These are phyloP conservation scores for Blastomyces emzantsi DNA, from an alignment of 2,329 filamentous ascomycete species.

Conservation along the genomic window DNA sequence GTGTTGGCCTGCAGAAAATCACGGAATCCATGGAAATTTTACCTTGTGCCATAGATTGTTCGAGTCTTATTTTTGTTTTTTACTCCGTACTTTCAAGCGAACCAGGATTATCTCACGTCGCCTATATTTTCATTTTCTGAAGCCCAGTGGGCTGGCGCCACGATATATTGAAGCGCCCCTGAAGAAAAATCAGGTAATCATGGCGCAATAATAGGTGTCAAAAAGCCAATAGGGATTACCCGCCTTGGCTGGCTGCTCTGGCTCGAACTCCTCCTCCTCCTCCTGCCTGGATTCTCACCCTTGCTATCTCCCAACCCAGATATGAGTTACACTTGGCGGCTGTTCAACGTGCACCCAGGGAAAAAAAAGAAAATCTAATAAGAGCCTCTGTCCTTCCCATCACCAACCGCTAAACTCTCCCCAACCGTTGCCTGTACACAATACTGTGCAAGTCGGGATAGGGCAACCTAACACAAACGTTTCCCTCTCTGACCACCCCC, in stretches of 20 bases:
- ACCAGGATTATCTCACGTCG: background rate
- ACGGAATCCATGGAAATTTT: background rate
- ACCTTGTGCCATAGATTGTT: background rate
- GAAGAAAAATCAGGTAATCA: background rate
- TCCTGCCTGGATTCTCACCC: background rate
- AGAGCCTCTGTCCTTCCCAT: background rate
- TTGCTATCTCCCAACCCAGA: background rate
- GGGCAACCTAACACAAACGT: background rate
- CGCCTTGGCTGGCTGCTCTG: background rate
- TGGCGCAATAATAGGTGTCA: background rate
- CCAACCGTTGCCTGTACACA: background rate
- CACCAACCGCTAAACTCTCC: background rate
- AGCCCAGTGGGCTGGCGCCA: background rate
- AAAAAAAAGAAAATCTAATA: background rate
- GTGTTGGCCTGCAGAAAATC: background rate
- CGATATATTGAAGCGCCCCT: background rate
- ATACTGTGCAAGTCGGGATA: background rate
- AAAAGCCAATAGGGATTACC: background rate
- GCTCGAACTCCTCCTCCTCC: background rate
- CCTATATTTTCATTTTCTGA: background rate
- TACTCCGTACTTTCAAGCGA: background rate
- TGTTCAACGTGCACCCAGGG: background rate
- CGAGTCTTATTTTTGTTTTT: background rate
- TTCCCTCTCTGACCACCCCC: background rate
- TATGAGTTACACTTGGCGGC: conserved; percentile 2